phyloP scores from a whole-genome alignment of 495 filamentous ascomycete species.

The Tuber magnatum region DNA sequence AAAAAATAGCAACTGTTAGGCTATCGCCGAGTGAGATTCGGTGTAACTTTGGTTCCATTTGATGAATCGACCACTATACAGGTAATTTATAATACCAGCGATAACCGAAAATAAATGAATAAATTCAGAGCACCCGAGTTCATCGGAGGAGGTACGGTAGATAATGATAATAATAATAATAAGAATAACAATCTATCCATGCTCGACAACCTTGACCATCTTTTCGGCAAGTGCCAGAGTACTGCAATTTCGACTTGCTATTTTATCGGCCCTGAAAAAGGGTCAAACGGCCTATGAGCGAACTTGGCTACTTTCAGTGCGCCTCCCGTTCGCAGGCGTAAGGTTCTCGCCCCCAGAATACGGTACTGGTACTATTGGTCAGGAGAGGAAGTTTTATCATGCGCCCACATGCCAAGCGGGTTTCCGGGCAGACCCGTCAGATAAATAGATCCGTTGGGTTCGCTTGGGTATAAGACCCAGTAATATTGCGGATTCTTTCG shows the following conservation, averaged over 20 bases:
- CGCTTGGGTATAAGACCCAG: background rate
- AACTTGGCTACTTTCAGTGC: background rate
- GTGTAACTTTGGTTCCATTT: background rate
- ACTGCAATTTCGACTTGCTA: background rate
- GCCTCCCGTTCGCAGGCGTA: background rate
- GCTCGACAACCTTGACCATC: background rate
- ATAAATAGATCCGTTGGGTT: background rate
- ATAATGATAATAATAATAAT: background rate
- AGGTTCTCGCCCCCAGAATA: background rate
- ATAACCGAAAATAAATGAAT: background rate
- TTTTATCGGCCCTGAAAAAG: background rate
- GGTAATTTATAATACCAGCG: background rate
- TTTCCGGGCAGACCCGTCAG: background rate
- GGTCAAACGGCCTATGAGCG: background rate
- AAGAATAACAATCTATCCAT: background rate
- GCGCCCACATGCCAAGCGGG: background rate
- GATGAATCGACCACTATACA: background rate
- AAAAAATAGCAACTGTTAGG: background rate
- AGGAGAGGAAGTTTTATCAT: background rate
- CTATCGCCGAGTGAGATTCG: background rate
- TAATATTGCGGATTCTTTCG: background rate
- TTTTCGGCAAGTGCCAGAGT: background rate
- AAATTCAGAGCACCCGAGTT: background rate
- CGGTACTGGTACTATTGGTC: background rate
- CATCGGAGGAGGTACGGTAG: background rate